These are phyloP conservation scores for Amaranthus tricolor DNA, from an alignment of 179 eudicot genomes.

Conservation along the genomic window DNA sequence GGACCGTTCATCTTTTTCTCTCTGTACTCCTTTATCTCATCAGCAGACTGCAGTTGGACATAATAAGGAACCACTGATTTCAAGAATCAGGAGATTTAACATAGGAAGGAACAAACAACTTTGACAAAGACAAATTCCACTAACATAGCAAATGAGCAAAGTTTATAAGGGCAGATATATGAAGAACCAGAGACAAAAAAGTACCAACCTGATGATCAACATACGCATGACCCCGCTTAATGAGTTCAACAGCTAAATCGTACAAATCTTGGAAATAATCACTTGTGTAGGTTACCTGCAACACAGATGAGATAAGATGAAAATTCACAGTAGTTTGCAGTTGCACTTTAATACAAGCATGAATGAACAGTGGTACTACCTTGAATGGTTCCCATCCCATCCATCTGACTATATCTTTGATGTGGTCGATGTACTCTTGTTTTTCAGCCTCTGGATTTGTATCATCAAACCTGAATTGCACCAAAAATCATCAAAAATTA, in stretches of 20 bases:
- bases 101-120: neutral
- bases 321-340: neutral
- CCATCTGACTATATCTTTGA: conserved; percentile 88
- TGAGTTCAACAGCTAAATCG: conserved; percentile 87
- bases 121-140: neutral
- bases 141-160: neutral
- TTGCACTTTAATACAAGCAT: neutral
- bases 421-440: conserved; percentile 90
- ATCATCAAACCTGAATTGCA: conserved; percentile 70
- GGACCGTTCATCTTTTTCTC: conserved; percentile 94
- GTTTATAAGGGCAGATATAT: neutral
- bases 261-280: conserved; percentile 88
- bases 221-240: conserved; percentile 82
- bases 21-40: conserved; percentile 82
- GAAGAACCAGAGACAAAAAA: neutral
- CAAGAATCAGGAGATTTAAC: neutral
- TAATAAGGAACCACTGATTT: neutral
- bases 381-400: conserved; percentile 97
- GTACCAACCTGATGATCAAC: conserved; percentile 89
- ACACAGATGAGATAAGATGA: conserved; percentile 1
- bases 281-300: conserved; percentile 87
- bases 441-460: conserved; percentile 98
- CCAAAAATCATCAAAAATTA: neutral
- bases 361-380: conserved; percentile 31
- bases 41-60: conserved; percentile 54